Base-by-base conservation (phyloP, 2,329 filamentous ascomycete species). In the Chrysoporthe deuterocubensis region DNA sequence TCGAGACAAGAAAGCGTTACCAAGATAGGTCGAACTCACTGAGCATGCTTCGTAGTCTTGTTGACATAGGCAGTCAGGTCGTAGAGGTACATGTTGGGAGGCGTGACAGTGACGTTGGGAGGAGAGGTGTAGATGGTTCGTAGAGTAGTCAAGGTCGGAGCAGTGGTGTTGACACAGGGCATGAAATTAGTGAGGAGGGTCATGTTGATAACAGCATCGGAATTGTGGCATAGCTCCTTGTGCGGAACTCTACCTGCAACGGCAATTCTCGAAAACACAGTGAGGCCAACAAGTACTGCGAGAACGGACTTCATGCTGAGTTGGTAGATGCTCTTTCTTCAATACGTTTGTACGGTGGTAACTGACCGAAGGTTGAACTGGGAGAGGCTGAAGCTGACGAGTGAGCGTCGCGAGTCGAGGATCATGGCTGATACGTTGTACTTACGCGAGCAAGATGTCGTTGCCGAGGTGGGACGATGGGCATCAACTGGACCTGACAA, bases 31-130 rank as follows among this genome's bases (percentile, higher is more conserved):
- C 13, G 43, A 3, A 58, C 67, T 63, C 40, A 68, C 67, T 63
- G 21, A 3, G 59, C 64, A 1, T 14, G 8, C n/a, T 56, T 43
- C 2, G 54, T 54, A 1, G 48, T 13, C 18, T 52, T 46, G 44
- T 63, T 16, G 32, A 50, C 59, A 46, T 42, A 62, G 13, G 59
- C 67, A n/a, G 52, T 26, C 21, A 68, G n/a, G 16, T 16, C 21
- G 59, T 57, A 68, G 21, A 63, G 14, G 26, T 34, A 42, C 50
- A 62, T 63, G 16, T 42, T 3, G 11, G 61, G 34, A 9, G 50
- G 44, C 16, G 40, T 11, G 42, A 59, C 14, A 6, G 64, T 46
- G 21, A 7, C 14, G 46, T 68, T 66, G 64, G 52, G 50, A 7
- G 64, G 26, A 21, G 42, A 4, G 3, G 59, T 68, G 18, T 63